phyloP scores from a whole-genome alignment of 2,329 filamentous ascomycete genomes.

The Annulohypoxylon truncatum region DNA sequence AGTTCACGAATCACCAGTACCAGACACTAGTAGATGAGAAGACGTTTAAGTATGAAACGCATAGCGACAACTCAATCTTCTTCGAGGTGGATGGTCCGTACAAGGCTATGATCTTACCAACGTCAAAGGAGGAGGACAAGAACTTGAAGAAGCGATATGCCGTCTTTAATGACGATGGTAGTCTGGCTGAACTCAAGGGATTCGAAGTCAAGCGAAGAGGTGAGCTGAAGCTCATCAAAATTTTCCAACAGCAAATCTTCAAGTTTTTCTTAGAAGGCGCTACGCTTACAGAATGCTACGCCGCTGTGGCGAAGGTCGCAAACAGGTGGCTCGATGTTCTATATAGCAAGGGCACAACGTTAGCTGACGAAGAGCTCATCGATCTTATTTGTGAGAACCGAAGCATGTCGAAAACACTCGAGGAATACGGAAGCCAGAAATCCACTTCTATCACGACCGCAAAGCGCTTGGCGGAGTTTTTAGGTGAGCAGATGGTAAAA shows the following conservation, averaged over 20 bases:
- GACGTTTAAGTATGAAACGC: conserved; percentile 91
- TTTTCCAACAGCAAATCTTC: conserved; percentile 99
- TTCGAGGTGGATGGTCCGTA: conserved; percentile 99
- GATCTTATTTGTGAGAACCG: conserved; percentile 99
- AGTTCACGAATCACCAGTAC: conserved; percentile 98
- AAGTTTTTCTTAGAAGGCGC: conserved; percentile 97
- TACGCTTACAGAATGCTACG: conserved; percentile 89
- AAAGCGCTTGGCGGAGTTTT: conserved; percentile 91
- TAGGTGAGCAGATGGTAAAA: conserved; percentile 99
- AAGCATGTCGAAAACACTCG: conserved; percentile 96
- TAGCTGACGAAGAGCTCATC: conserved; percentile 97
- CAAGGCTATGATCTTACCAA: conserved; percentile 95
- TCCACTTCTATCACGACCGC: conserved; percentile 99
- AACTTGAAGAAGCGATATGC: conserved; percentile 99
- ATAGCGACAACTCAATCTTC: conserved; percentile 99
- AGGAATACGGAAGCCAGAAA: conserved; percentile 95
- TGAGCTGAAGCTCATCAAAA: conserved; percentile 99
- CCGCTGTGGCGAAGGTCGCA: conserved; percentile 90
- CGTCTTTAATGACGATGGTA: conserved; percentile 98
- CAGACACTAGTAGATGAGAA: conserved; percentile 84
- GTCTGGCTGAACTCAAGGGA: conserved; percentile 92
- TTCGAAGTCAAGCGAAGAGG: conserved; percentile 98
- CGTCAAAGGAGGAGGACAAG: conserved; percentile 98
- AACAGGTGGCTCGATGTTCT: conserved; percentile 98
- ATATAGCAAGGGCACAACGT: conserved; percentile 84